phyloP scores from a whole-genome alignment of 352 stramenopile genomes.

The Poterioochromonas sp. region DNA sequence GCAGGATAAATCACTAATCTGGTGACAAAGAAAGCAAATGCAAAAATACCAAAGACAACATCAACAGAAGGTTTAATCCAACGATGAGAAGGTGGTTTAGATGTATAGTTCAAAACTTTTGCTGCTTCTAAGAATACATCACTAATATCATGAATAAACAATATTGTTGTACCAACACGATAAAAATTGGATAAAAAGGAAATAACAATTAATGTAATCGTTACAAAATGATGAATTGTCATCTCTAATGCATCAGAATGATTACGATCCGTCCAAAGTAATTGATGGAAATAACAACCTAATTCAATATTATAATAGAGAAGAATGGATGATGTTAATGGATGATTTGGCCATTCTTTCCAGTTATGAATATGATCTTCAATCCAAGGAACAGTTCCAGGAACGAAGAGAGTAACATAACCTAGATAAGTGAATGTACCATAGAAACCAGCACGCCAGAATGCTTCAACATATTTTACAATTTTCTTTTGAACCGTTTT shows the following conservation, averaged over 20 bases:
- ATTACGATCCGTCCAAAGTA: constrained; percentile 25
- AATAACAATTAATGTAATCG: constrained; percentile 45
- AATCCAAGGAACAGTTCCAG: not conserved
- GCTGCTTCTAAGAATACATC: constrained; percentile 47
- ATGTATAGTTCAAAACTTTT: constrained; percentile 39
- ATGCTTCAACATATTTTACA: constrained; percentile 26
- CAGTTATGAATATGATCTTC: not conserved
- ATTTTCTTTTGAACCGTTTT: not conserved
- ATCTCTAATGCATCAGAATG: constrained; percentile 47
- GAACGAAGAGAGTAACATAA: constrained; percentile 14
- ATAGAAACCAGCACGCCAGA: constrained; percentile 10
- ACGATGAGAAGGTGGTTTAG: not conserved
- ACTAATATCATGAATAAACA: constrained; percentile 46
- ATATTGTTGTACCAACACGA: constrained; percentile 44
- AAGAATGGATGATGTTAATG: not conserved
- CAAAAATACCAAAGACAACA: constrained; percentile 33
- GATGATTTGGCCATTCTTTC: not conserved
- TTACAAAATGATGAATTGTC: constrained; percentile 49
- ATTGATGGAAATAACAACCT: constrained; percentile 18
- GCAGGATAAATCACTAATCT: constrained; percentile 32
- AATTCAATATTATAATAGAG: constrained; percentile 27
- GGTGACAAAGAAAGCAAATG: constrained; percentile 34
- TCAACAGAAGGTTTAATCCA: constrained; percentile 24
- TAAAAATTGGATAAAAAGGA: constrained; percentile 46
- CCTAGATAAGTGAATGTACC: not conserved